Base-by-base conservation (phyloP, 208 protist species). In the Wallacemonas sp. region DNA sequence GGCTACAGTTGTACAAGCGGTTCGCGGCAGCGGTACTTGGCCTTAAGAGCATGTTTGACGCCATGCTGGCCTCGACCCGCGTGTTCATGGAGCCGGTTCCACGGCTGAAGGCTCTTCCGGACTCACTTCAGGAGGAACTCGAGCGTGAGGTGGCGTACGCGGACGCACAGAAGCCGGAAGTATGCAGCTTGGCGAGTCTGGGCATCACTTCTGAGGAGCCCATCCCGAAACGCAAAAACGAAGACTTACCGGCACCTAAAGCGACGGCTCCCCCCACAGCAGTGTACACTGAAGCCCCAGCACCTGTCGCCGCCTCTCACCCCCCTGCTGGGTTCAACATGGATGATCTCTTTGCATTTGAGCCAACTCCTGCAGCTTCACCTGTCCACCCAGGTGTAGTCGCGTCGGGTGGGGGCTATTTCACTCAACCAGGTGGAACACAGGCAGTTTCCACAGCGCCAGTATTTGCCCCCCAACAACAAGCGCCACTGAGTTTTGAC, bases 11-110 rank as follows among this genome's bases (percentile, higher is more conserved):
- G 12, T 87, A 84, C 56, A 24, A 62, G 22, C 21, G 68, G 0
- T 93, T 84, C 45, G 74, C 54, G 31, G 64, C 66, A 24, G 66
- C 68, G 11, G 68, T 75, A 39, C 55, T 49, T 4, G 66, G 34
- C 0, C 38, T 93, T 19, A 82, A 82, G 22, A 24, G 21, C 8
- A 68, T 79, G 3, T 91, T 91, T 53, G 72, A 86, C 47, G 53
- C 68, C 6, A 91, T 93, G 12, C 21, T 75, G 36, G 54, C 54
- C 24, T 90, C 87, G 9, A 80, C 65, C 0, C 73, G 66, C 9
- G 77, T 82, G 9, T 91, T 89, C 53, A 28, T 72, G 44, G 74
- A 87, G 21, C 68, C 74, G 2, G 66, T 89, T 26, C 87, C 87
- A 0, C 38, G 58, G 15, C 61, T 93, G 45, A 88, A 87, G 51